phyloP scores from a whole-genome alignment of 768 basidiomycete species.

The Crassisporium funariophilum region DNA sequence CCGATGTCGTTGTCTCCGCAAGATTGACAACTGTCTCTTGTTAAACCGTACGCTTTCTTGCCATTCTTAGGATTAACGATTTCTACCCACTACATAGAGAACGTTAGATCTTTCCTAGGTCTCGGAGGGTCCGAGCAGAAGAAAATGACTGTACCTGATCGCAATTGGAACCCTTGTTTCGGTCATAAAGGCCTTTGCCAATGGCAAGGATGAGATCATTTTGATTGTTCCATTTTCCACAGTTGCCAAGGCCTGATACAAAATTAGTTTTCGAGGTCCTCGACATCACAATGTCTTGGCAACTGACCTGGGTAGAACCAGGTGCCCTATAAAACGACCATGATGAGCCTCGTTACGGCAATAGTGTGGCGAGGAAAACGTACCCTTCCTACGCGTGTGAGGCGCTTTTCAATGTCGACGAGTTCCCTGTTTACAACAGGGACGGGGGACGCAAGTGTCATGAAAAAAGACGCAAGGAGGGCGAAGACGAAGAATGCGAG shows the following conservation, averaged over 20 bases:
- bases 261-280: constrained; percentile 10
- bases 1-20: constrained; percentile 60
- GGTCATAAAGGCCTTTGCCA: constrained; percentile 51
- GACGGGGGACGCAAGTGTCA: constrained; percentile 49
- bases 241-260: constrained; percentile 56
- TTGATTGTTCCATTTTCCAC: constrained; percentile 52
- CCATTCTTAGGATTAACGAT: constrained; percentile 63
- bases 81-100: constrained; percentile 50
- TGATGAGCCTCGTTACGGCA: constrained; percentile 9
- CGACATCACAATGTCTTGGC: background rate
- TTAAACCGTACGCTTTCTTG: constrained; percentile 47
- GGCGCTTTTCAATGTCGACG: constrained; percentile 48
- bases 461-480: constrained; percentile 44
- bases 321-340: constrained; percentile 52
- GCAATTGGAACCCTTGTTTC: constrained; percentile 55
- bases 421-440: constrained; percentile 33
- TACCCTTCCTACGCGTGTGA: constrained; percentile 59
- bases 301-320: constrained; percentile 58
- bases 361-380: constrained; percentile 23
- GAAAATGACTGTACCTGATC: constrained; percentile 47
- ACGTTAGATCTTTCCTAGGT: no score
- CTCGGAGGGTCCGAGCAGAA: no score
- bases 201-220: constrained; percentile 65
- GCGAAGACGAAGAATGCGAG: constrained; percentile 36
- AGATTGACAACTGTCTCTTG: constrained; percentile 59